Percentiles rank a stretch among this genome's conserved stretches.
Conservation (phyloP, 495 filamentous ascomycete species). For the Extremus antarcticus region DNA sequence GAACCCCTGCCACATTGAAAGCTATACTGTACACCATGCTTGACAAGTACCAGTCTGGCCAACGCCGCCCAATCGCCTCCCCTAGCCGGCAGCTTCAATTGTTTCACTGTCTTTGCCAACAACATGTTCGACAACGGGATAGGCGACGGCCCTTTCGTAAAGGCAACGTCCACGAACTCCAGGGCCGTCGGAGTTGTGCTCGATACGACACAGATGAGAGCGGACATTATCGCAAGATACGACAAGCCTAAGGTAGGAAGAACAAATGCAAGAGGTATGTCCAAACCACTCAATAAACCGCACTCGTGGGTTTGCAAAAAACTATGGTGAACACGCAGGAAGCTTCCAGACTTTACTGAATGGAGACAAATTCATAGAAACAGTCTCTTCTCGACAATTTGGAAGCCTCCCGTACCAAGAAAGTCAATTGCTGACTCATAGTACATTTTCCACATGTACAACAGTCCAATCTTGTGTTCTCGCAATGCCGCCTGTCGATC, state of each 20-base stretch:
- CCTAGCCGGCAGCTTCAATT: constrained; percentile 4
- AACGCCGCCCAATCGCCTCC: constrained; percentile 16
- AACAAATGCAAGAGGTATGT: background rate
- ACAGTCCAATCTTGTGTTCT: background rate
- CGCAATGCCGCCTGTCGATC: background rate
- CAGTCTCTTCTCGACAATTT: too few species aligned
- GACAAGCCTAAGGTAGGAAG: background rate
- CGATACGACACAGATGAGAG: background rate
- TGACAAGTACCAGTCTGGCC: constrained; percentile 12
- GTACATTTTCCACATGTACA: background rate
- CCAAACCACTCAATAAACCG: background rate
- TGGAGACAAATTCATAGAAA: background rate
- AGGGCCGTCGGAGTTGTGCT: background rate
- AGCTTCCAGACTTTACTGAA: constrained; percentile 1
- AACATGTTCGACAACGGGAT: background rate
- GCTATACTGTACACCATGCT: too few species aligned
- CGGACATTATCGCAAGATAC: background rate
- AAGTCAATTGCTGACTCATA: background rate
- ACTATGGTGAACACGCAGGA: background rate
- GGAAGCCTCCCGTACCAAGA: too few species aligned
- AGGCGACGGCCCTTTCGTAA: background rate
- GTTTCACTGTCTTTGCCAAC: background rate
- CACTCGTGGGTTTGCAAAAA: background rate
- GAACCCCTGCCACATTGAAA: too few species aligned
- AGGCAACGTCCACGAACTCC: background rate